Base-by-base conservation (phyloP, 176 grass and related monocot species). In the Puccinellia tenuiflora region DNA sequence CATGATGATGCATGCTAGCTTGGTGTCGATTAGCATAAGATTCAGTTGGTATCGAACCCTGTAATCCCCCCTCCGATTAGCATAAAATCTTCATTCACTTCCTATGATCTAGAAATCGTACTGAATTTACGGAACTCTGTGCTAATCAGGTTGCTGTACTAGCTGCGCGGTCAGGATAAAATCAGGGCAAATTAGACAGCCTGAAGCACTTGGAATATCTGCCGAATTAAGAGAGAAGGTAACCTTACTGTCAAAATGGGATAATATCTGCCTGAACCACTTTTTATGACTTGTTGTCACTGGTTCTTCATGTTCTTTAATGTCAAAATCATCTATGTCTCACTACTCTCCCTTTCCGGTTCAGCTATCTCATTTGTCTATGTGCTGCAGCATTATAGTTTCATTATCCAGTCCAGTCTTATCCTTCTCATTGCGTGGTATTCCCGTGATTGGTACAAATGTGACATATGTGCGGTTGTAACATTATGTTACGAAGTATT, bases 161-260 rank as follows among this genome's bases (percentile, higher is more conserved):
- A 94, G 89, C 78, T 94, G 92, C 4, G 92, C 92, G 13, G 92
- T 94, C 66, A 85, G 92, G 81, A 84, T 94, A 68, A 94, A 90
- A 90, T 94, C 92, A 38, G 92, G 92, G n/a, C 85, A 94, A 59
- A 94, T 94, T 52, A 91, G 79, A 63, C 92, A 94, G 70, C 92
- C 92, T 25, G 89, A 91, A 84, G 92, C 92, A 31, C 92, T 94
- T 83, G 92, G 92, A 59, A 94, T 94, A 91, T 94, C 92, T 73
- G 92, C 92, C 73, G 92, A 94, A 83, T 64, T 94, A 75, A 94
- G 85, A 83, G 87, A 88, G 56, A 39, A 91, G 89, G 92, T 94
- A 55, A 51, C n/a, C n/a, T n/a, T n/a, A n/a, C n/a, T n/a, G n/a
- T n/a, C n/a, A n/a, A n/a, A n/a, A n/a, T n/a, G n/a, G n/a, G n/a